Evolutionary conservation across 2,329 filamentous ascomycete genomes (phyloP).

Genomic region (Elsinoe necatrix): DNA sequence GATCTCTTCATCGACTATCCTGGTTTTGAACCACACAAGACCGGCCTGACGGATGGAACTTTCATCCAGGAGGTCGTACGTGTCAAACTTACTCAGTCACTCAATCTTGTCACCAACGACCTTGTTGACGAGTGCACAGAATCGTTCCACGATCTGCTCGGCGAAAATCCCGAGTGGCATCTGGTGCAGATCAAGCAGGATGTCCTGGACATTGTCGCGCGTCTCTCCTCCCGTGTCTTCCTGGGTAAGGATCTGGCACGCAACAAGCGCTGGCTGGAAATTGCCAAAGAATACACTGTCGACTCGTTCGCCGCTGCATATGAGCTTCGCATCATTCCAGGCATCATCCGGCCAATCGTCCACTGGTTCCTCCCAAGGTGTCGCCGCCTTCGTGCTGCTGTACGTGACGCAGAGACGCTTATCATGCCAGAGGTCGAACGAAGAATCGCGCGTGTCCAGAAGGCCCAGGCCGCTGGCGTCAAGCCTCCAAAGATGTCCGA

Average conservation of each 20-base stretch:
- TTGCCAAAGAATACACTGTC: constrained; percentile 29
- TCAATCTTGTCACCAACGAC: constrained; percentile 22
- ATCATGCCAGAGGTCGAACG: constrained; percentile 30
- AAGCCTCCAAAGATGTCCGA: constrained; percentile 22
- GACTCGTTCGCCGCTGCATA: constrained; percentile 29
- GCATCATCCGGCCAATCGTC: constrained; percentile 28
- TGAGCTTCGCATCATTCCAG: constrained; percentile 30
- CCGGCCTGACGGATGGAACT: constrained; percentile 17
- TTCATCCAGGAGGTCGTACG: constrained; percentile 20
- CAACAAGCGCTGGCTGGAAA: constrained; percentile 33
- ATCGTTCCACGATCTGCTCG: constrained; percentile 20
- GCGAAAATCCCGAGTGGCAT: constrained; percentile 21
- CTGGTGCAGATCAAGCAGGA: constrained; percentile 20
- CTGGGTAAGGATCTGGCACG: constrained; percentile 31
- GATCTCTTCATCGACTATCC: constrained; percentile 19
- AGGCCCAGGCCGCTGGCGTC: constrained; percentile 20
- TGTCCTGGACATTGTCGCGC: constrained; percentile 31
- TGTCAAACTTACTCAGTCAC: constrained; percentile 23
- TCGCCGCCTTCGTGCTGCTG: constrained; percentile 26
- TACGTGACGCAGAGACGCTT: constrained; percentile 28
- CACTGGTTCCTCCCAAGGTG: constrained; percentile 31
- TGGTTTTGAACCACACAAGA: constrained; percentile 20
- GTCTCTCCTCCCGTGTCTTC: constrained; percentile 35
- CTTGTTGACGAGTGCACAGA: constrained; percentile 22
- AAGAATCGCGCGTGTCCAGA: constrained; percentile 22